Conservation (phyloP, 495 filamentous ascomycete genomes). For the Pseudoneurospora amorphoporcata region DNA sequence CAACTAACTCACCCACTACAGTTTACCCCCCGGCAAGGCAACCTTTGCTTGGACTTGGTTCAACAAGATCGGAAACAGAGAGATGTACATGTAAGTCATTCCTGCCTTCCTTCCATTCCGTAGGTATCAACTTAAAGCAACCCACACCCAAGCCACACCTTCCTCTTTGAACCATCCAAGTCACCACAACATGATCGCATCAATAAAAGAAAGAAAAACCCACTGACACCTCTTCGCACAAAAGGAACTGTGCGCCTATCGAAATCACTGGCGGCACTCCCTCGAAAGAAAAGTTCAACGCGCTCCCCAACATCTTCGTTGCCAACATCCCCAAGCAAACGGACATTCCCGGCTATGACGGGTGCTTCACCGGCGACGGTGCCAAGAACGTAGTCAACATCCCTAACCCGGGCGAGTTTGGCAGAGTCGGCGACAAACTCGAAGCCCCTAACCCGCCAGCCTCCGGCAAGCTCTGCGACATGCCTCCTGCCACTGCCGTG, state of each 20-base stretch:
- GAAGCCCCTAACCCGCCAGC: too few species aligned
- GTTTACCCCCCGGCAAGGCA: conserved; percentile 19
- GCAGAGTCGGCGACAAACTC: conserved; percentile 1
- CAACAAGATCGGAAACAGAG: conserved; percentile 44
- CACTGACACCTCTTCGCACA: background rate
- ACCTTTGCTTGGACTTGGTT: conserved; percentile 54
- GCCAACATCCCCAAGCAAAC: conserved; percentile 40
- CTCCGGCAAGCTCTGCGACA: background rate
- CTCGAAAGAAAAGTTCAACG: conserved; percentile 17
- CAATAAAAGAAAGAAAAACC: too few species aligned
- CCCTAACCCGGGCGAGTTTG: conserved; percentile 20
- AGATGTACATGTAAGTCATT: conserved; percentile 43
- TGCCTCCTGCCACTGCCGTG: background rate
- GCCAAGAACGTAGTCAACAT: conserved; percentile 12
- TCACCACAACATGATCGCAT: background rate
- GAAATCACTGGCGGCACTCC: conserved; percentile 35
- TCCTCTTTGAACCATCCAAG: background rate
- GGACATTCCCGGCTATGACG: conserved; percentile 5
- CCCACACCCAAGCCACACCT: background rate
- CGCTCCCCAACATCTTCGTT: conserved; percentile 45
- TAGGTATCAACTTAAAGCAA: too few species aligned
- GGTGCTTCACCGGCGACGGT: conserved; percentile 12
- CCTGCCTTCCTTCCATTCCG: too few species aligned
- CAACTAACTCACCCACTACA: background rate
- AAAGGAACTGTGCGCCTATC: conserved; percentile 43